Evolutionary conservation across 768 basidiomycete species (phyloP).

Genomic region (Sistotremastrum suecicum): DNA sequence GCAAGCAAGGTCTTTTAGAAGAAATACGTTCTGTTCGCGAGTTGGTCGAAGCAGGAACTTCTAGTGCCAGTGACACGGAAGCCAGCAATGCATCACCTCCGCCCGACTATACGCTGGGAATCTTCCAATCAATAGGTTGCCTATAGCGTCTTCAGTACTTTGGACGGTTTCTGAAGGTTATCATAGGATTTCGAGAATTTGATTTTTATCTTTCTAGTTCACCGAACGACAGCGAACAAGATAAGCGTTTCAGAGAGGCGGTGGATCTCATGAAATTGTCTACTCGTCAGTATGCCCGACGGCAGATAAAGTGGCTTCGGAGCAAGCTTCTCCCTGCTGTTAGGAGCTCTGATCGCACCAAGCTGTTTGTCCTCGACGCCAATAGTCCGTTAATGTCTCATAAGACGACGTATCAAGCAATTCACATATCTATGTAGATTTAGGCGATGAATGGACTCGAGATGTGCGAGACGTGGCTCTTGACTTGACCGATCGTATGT

Average conservation of each 20-base stretch:
- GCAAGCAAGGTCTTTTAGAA: conserved; percentile 60
- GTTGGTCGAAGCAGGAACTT: conserved; percentile 14
- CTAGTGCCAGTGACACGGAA: conserved; percentile 7
- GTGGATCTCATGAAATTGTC: conserved; percentile 72
- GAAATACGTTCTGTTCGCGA: conserved; percentile 52
- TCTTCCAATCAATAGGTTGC: conserved; percentile 89
- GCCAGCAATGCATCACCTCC: conserved; percentile 1
- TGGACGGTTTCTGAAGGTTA: conserved; percentile 5
- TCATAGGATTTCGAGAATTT: conserved; percentile 86
- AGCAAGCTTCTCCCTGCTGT: conserved; percentile 77
- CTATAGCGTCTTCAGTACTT: not conserved
- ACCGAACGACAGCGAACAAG: conserved; percentile 11
- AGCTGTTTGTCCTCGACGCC: conserved; percentile 21
- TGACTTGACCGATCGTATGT: too few relatives aligned
- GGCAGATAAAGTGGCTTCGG: conserved; percentile 84
- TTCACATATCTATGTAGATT: conserved; percentile 19
- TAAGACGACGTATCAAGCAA: not conserved
- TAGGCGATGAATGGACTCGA: conserved; percentile 42
- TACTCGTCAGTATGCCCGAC: conserved; percentile 83
- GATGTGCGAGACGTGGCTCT: conserved; percentile 39
- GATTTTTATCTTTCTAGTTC: conserved; percentile 39
- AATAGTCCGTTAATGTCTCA: too few relatives aligned
- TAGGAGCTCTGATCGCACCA: conserved; percentile 20
- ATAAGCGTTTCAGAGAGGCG: conserved; percentile 35
- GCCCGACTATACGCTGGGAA: conserved; percentile 64